Evolutionary conservation across 306 rosid species (phyloP), one percentile per base, ranked within the genome.

Genomic region (Quercus cerris): DNA sequence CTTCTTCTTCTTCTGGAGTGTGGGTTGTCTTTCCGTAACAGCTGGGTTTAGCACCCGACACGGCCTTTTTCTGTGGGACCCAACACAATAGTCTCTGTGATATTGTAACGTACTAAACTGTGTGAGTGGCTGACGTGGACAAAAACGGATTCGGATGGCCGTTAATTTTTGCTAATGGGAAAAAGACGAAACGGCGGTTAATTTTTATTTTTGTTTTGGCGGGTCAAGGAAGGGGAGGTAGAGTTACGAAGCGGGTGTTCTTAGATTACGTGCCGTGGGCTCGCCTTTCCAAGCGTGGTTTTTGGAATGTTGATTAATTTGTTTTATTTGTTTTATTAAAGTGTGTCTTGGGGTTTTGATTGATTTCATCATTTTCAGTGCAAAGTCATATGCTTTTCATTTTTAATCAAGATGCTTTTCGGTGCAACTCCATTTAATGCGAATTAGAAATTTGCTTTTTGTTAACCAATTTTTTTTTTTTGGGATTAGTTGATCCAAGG

Each of bases 21-120:
- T 41, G 77, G 54, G 41, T 19, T 82, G 87, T 75, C 85, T 87
- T 85, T 87, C 89, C 90, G 90, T 84, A 41, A 87, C 77, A 54
- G 71, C 75, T 55, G 71, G 78, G 86, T 75, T 71, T 27, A 41
- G 77, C 86, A 76, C 85, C 90, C 91, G 97, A 90, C 98, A 90
- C 78, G 71, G 28, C 2, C 69, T 64, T 85, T 86, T 70, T 20
- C 67, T 0, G 11, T 49, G 64, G 95, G 90, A 13, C 83, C 97
- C 93, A 76, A 76, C 80, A 5, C 23, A 25, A 1, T 11, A 2
- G 18, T 68, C 75, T 54, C 13, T 56, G 31, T 15, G 2, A 22
- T 3, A 20, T 44, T 6, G 11, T 41, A 31, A 18, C 51, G 41
- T n/a, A 56, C 51, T 75, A 71, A 20, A 1, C 52, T 71, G 13